Conservation (phyloP, 306 rosid genomes). For the Citrullus colocynthis region DNA sequence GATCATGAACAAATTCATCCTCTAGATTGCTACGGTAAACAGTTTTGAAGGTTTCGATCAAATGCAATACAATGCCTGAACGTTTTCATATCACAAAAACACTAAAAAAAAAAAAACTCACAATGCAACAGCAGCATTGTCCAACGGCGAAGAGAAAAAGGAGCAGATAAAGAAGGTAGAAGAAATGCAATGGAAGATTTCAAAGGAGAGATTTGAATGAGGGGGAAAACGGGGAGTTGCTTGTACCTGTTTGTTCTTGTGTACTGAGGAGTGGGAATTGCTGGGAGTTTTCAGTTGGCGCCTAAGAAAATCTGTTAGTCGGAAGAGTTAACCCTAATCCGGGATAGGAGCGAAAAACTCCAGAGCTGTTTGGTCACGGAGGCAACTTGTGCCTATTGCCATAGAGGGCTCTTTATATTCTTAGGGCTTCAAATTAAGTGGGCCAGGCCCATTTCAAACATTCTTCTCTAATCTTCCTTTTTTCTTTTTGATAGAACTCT, state of each 20-base stretch:
- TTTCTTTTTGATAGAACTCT: too few species aligned
- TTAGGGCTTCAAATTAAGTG: neutral
- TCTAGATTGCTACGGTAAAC: neutral
- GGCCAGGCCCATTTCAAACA: constrained; percentile 7
- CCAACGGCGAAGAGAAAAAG: neutral
- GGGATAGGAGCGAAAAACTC: constrained; percentile 27
- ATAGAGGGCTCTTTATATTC: neutral
- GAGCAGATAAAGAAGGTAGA: neutral
- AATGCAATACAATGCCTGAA: neutral
- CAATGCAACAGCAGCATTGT: neutral
- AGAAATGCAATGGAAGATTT: neutral
- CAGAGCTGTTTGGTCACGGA: constrained; percentile 28
- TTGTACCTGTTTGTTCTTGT: constrained; percentile 16
- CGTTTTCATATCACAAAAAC: neutral
- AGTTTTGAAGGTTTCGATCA: neutral
- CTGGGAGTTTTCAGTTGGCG: constrained; percentile 26
- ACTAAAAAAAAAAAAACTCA: neutral
- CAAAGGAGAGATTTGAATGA: neutral
- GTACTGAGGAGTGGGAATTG: neutral
- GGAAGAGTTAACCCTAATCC: constrained; percentile 47
- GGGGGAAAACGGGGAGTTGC: constrained; percentile 4
- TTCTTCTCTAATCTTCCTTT: neutral
- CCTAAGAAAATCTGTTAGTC: constrained; percentile 17
- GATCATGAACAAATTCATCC: neutral
- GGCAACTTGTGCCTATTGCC: constrained; percentile 10